These are phyloP conservation scores for Lepraria neglecta DNA, from an alignment of 495 filamentous ascomycete species.

Conservation along the genomic window DNA sequence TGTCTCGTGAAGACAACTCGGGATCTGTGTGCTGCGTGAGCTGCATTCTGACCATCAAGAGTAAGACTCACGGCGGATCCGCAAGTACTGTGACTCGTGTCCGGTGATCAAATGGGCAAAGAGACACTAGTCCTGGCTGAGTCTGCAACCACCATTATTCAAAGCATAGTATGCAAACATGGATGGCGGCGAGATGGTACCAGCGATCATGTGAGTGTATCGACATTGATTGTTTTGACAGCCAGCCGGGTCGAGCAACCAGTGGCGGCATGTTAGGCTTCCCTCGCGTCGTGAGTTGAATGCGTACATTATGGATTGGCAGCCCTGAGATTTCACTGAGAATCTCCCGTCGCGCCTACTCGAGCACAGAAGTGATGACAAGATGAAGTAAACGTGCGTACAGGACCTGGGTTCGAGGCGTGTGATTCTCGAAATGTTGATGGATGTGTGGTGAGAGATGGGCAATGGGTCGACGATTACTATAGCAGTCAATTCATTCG, in stretches of 20 bases:
- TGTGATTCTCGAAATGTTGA: background rate
- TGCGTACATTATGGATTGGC: background rate
- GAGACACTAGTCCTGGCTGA: conserved; percentile 14
- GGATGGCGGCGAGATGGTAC: conserved; percentile 16
- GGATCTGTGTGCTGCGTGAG: conserved; percentile 12
- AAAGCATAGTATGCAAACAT: conserved; percentile 19
- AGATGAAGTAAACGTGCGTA: no score
- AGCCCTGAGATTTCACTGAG: no score
- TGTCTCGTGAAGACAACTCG: conserved; percentile 11
- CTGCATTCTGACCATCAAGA: background rate
- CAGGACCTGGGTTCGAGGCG: no score
- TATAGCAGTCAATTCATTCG: background rate
- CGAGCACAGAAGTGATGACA: no score
- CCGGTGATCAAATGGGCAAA: conserved; percentile 14
- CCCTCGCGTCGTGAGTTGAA: conserved; percentile 1
- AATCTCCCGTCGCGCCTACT: no score
- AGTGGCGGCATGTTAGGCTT: conserved; percentile 19
- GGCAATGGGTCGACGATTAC: background rate
- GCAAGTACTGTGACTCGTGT: background rate
- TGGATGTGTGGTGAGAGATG: background rate
- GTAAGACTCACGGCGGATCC: background rate
- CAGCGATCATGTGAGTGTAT: conserved; percentile 16
- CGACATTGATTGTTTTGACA: conserved; percentile 17
- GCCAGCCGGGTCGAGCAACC: conserved; percentile 21
- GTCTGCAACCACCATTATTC: conserved; percentile 14